These are phyloP conservation scores for Simmondsia chinensis DNA, from an alignment of 148 eudicot species.

Conservation along the genomic window DNA sequence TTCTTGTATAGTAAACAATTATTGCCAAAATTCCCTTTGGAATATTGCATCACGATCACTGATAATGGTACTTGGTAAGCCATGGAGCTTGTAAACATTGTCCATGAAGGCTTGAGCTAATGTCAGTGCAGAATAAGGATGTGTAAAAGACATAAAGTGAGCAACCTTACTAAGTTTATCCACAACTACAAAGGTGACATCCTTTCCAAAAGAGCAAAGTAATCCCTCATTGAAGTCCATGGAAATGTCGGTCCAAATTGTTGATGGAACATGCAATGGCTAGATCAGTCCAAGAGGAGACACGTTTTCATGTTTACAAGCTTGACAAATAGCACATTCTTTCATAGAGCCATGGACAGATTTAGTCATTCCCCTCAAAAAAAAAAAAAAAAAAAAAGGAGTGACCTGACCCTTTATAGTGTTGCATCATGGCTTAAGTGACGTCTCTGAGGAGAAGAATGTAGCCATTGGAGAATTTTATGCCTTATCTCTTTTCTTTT, in stretches of 20 bases:
- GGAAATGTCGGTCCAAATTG: background rate
- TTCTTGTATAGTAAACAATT: background rate
- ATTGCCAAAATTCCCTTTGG: background rate
- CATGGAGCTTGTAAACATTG: background rate
- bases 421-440: background rate
- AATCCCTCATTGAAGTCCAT: background rate
- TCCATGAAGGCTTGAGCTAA: background rate
- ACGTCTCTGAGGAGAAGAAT: background rate
- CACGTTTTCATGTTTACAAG: background rate
- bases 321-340: background rate
- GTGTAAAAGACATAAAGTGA: background rate
- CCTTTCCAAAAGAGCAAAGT: background rate
- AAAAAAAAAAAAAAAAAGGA: too few species aligned
- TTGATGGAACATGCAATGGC: background rate
- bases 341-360: background rate
- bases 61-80: background rate
- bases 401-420: background rate
- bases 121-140: background rate
- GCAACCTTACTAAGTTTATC: background rate
- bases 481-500: background rate
- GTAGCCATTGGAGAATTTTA: background rate
- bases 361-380: background rate
- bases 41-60: background rate
- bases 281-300: background rate
- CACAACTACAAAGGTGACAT: background rate